These are phyloP conservation scores for Ceratobasidium sp. DNA, from an alignment of 1,284 basidiomycete genomes.

Conservation along the genomic window DNA sequence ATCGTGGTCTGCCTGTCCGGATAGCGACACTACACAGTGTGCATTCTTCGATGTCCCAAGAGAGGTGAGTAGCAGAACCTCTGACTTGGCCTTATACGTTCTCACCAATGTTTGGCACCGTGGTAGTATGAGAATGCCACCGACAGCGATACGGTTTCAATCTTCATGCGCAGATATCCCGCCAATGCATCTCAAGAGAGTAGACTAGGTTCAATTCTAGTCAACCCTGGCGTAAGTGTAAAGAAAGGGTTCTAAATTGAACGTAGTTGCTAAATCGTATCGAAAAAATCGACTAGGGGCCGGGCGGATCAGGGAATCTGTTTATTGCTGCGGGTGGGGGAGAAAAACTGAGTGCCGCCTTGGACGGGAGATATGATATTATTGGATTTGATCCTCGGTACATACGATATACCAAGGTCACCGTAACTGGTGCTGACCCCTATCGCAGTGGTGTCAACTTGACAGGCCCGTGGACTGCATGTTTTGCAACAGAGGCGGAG, in stretches of 20 bases:
- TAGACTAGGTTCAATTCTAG: conserved; percentile 7
- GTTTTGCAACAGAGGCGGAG: conserved; percentile 22
- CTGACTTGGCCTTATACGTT: not conserved
- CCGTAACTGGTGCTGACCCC: not conserved
- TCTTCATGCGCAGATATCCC: conserved; percentile 23
- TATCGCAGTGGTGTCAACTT: conserved; percentile 16
- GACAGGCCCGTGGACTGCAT: conserved; percentile 22
- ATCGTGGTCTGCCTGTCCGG: conserved; percentile 20
- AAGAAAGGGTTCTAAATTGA: not conserved
- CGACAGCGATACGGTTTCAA: conserved; percentile 13
- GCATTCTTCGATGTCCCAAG: conserved; percentile 22
- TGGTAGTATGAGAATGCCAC: conserved; percentile 6
- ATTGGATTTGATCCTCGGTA: conserved; percentile 36
- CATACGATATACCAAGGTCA: conserved; percentile 22
- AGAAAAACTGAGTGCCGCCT: conserved; percentile 35
- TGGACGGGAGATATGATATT: conserved; percentile 43
- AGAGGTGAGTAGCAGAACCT: not conserved
- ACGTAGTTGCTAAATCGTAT: too few species aligned
- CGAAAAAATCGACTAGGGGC: conserved; percentile 35
- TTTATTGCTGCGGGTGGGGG: conserved; percentile 26
- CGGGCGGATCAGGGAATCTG: conserved; percentile 42
- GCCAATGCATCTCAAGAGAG: conserved; percentile 2
- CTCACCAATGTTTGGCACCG: not conserved
- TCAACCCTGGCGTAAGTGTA: conserved; percentile 16
- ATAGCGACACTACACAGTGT: conserved; percentile 12